Evolutionary conservation across 208 protist genomes (phyloP), one percentile per base, ranked within the genome.

Genomic region (Strigomonas culicis): DNA sequence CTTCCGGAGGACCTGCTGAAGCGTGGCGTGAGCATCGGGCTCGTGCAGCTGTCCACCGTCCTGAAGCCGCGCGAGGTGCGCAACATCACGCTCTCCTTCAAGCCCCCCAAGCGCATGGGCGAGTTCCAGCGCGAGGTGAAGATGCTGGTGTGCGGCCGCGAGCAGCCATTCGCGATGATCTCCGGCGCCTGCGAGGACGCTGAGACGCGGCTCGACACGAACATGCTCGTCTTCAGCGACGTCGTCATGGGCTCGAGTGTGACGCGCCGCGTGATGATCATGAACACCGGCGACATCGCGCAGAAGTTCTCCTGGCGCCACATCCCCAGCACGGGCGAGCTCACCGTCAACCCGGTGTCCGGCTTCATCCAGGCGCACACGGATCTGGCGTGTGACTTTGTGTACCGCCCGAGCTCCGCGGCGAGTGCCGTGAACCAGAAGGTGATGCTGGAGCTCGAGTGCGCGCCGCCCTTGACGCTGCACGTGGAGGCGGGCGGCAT

Each of bases 241-340:
- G 88, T 98, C 25, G 92, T 98, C 8, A 57, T 89, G 44, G 85
- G 93, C 43, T 80, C 86, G 27, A 71, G 79, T 0, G 66, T 89
- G 13, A 90, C 80, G 25, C 74, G 86, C 1, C 75, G 78, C 13
- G 72, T 98, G 41, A 70, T 94, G 32, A 86, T 99, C 41, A 85
- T 98, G 69, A 99, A 99, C 79, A 96, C 86, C 59, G 97, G 98
- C 44, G 97, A 99, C 74, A 83, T 99, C 31, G 80, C 90, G 15
- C 89, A 96, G 63, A 84, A 87, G 52, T 99, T 97, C 74, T 78
- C 65, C 58, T 98, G 95, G 92, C 72, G 88, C 63, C 47, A 27
- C 31, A 46, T 27, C n/a, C 24, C 21, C 41, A 67, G 53, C n/a
- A 28, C 52, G 80, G 47, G 72, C 10, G 88, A 97, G 66, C 90